Percentiles rank a stretch among this genome's conserved stretches.
These are phyloP conservation scores for Apiotrichum domesticum DNA, from an alignment of 1,284 basidiomycete species.

Conservation along the genomic window DNA sequence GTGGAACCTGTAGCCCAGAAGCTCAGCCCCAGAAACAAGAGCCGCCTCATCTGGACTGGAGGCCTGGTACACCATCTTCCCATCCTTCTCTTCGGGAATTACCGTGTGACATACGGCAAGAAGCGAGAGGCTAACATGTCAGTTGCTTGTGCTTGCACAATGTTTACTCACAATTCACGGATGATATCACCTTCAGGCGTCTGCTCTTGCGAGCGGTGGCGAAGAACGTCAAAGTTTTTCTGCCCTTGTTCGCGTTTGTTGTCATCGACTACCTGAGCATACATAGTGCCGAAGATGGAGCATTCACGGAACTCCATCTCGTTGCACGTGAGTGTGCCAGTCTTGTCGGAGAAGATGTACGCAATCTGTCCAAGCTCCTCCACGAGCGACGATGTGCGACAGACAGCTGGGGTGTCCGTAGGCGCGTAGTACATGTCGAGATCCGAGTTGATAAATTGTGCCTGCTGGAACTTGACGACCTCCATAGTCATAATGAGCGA, in stretches of 20 bases:
- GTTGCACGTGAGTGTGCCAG: conserved; percentile 92
- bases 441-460: conserved; percentile 93
- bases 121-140: conserved; percentile 56
- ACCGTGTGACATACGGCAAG: conserved; percentile 97
- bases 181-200: conserved; percentile 63
- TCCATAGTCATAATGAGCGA: conserved; percentile 99
- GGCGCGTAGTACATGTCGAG: conserved; percentile 91
- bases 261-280: conserved; percentile 84
- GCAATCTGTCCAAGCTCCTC: conserved; percentile 95
- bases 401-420: conserved; percentile 93
- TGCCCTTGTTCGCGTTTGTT: conserved; percentile 59
- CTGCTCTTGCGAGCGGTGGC: conserved; percentile 49
- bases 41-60: conserved; percentile 98
- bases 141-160: background rate
- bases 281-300: conserved; percentile 79
- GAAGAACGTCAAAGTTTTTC: conserved; percentile 44
- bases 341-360: conserved; percentile 98
- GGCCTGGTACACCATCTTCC: conserved; percentile 84
- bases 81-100: conserved; percentile 84
- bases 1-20: conserved; percentile 88
- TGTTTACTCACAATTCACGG: conserved; percentile 60
- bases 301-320: conserved; percentile 98
- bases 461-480: conserved; percentile 97
- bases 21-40: conserved; percentile 86
- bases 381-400: conserved; percentile 92